These are phyloP conservation scores for Auricularia cornea DNA, from an alignment of 768 basidiomycete genomes.

Conservation along the genomic window DNA sequence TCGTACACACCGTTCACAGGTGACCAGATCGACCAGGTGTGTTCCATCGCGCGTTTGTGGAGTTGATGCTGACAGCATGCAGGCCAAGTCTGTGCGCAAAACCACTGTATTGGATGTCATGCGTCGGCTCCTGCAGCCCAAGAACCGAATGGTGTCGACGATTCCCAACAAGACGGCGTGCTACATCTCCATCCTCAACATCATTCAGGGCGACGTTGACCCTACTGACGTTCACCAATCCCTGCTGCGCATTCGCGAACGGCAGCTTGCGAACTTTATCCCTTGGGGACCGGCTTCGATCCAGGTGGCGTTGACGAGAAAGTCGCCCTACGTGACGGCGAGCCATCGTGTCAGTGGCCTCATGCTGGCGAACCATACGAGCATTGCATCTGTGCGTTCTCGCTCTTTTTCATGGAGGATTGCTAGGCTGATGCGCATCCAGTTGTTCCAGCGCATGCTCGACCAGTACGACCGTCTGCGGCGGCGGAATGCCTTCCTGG, in stretches of 20 bases:
- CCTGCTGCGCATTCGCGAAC: slow-evolving; percentile 89
- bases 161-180: slow-evolving; percentile 86
- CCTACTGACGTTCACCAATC: slow-evolving; percentile 99
- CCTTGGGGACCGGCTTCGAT: slow-evolving; percentile 99
- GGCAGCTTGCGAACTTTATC: slow-evolving; percentile 94
- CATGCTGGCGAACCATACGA: slow-evolving; percentile 99
- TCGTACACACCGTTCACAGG: slow-evolving; percentile 98
- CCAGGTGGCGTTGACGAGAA: slow-evolving; percentile 90
- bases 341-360: slow-evolving; percentile 94
- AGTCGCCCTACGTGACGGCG: slow-evolving; percentile 78
- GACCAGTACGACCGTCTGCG: slow-evolving; percentile 87
- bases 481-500: slow-evolving; percentile 88
- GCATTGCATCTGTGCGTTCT: slow-evolving; percentile 77
- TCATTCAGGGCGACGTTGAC: slow-evolving; percentile 98
- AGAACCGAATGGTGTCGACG: slow-evolving; percentile 97
- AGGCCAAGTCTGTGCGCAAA: slow-evolving; percentile 93
- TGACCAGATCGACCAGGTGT: slow-evolving; percentile 90
- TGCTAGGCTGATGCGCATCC: slow-evolving; percentile 3
- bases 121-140: slow-evolving; percentile 93
- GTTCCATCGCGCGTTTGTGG: too few species aligned
- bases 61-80: background rate
- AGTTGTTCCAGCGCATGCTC: slow-evolving; percentile 94
- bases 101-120: slow-evolving; percentile 98
- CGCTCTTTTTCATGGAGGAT: background rate
- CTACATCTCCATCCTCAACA: slow-evolving; percentile 96